Evolutionary conservation across 2,329 filamentous ascomycete species (phyloP).

Genomic region (Cercospora beticola): DNA sequence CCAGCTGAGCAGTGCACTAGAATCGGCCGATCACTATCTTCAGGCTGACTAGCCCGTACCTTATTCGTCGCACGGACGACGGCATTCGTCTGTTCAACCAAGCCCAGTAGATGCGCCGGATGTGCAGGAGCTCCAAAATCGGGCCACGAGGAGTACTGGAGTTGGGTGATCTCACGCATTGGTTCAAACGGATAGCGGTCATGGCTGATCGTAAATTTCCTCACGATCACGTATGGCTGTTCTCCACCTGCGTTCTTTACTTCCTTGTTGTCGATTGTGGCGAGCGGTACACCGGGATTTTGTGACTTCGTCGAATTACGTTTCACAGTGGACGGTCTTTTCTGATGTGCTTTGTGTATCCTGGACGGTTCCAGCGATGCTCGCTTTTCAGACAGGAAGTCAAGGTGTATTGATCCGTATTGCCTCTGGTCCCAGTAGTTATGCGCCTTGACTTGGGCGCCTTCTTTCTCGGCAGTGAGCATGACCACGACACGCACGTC

Average conservation of each 20-base stretch:
- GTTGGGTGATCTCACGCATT: constrained; percentile 87
- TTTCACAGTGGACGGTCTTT: constrained; percentile 41
- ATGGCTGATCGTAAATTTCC: constrained; percentile 83
- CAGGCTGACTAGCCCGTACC: constrained; percentile 52
- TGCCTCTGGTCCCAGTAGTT: constrained; percentile 82
- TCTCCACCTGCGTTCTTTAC: constrained; percentile 45
- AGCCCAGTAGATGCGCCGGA: constrained; percentile 77
- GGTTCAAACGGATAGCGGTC: constrained; percentile 74
- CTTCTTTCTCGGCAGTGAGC: constrained; percentile 91
- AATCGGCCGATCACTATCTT: constrained; percentile 63
- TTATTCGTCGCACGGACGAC: constrained; percentile 53
- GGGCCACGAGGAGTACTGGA: constrained; percentile 95
- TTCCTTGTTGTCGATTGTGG: constrained; percentile 31
- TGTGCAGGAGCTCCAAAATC: constrained; percentile 93
- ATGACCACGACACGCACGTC: constrained; percentile 94
- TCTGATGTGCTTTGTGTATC: constrained; percentile 48
- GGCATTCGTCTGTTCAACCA: constrained; percentile 89
- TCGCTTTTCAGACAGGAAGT: constrained; percentile 75
- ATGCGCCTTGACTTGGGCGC: constrained; percentile 91
- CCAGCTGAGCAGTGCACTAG: constrained; percentile 95
- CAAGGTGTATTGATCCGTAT: constrained; percentile 75
- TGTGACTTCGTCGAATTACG: constrained; percentile 41
- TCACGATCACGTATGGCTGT: constrained; percentile 73
- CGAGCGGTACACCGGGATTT: constrained; percentile 33
- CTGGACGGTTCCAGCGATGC: constrained; percentile 68